Evolutionary conservation across 371 early-diverging fungal species (phyloP), one percentile per base, ranked within the genome.

Genomic region (Mucor velutinosus): DNA sequence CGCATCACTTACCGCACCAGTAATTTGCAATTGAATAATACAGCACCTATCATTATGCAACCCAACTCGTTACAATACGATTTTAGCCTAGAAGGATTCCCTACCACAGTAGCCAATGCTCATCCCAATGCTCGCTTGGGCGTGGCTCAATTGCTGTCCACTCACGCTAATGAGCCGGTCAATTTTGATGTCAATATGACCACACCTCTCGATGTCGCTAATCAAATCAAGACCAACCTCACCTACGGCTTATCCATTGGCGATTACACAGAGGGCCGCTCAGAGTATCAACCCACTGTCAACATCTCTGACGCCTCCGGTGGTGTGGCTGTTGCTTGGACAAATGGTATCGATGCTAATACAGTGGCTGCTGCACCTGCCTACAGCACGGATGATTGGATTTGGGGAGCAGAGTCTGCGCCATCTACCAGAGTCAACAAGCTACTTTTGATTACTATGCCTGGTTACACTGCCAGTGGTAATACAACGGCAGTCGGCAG

Each of bases 231-330:
- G 67, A 76, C 80, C 7, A 84, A 84, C 33, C 25, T 47, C 10
- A 84, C 84, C 0, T 79, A 76, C 33, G 84, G 84, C 55, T 37
- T 77, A 4, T 81, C 81, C 0, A 58, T 84, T 45, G 84, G 84
- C 29, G 60, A 75, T 12, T 81, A 77, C 57, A 74, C 74, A 0
- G 74, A 84, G 53, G 81, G 79, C 15, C 72, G 84, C 33, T 51
- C 79, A 14, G 84, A 84, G 45, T 84, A 79, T 33, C 75, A 78
- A 51, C 60, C 65, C 10, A 64, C 66, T 14, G 73, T 76, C 11
- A 80, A 76, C 37, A 64, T 77, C 21, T 69, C 71, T 6, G 70
- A 74, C 43, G 65, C 29, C 0, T 27, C 60, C 12, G 23, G 39
- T 0, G 37, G 41, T 27, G 12, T n/a, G n/a, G 30, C 49, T 7